Percentiles rank a stretch among this genome's conserved stretches.
Evolutionary conservation across 179 eudicot genomes (phyloP).

Genomic region (Amaranthus tricolor): DNA sequence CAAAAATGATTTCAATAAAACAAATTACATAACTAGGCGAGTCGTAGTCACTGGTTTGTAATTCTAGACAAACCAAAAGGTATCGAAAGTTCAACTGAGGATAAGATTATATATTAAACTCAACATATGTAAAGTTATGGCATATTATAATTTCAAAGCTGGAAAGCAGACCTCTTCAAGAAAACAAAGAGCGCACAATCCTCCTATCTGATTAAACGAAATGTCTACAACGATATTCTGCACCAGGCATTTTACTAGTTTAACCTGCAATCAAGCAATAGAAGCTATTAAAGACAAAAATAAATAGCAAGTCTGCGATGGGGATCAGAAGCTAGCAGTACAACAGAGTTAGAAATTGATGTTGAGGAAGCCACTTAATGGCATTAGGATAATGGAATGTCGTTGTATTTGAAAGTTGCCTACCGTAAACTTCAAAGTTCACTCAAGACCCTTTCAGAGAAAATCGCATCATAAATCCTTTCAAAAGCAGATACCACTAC

Average conservation of each 20-base stretch:
- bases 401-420: neutral
- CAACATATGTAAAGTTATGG: neutral
- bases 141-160: neutral
- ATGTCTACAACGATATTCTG: slow-evolving; percentile 94
- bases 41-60: neutral
- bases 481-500: neutral
- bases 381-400: too few species aligned
- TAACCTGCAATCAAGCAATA: slow-evolving; percentile 64
- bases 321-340: neutral
- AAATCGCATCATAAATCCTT: neutral
- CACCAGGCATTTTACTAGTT: slow-evolving; percentile 87
- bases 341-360: neutral
- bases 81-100: neutral
- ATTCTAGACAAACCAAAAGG: neutral
- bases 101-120: neutral
- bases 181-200: slow-evolving; percentile 84
- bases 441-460: neutral
- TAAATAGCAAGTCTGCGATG: neutral
- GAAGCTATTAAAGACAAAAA: neutral
- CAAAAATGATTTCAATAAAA: neutral
- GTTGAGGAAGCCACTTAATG: neutral
- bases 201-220: slow-evolving; percentile 92
- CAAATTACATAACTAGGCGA: neutral
- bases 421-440: neutral
- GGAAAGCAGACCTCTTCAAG: slow-evolving; percentile 74